A percentile compares a stretch with the other conserved stretches of the same genome.
Conservation (phyloP, 169 alveolate species). For the Eimeria falciformis region DNA sequence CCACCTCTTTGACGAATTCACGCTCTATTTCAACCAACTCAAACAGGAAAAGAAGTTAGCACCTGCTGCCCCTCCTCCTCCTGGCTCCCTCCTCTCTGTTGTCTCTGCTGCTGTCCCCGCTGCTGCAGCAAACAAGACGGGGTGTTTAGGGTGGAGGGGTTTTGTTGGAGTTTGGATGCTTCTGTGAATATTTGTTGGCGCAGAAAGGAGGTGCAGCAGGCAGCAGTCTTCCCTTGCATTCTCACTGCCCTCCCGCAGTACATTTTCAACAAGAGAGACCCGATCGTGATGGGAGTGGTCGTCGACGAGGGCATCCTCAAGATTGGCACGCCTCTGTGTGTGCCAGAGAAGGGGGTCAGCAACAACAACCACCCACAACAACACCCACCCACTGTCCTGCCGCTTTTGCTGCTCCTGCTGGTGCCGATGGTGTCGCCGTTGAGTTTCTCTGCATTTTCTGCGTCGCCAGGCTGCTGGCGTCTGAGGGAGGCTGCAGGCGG, state of each 20-base stretch:
- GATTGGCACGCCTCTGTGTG: conserved; percentile 83
- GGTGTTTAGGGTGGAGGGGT: background rate
- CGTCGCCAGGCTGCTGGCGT: too few species aligned
- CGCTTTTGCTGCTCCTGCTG: background rate
- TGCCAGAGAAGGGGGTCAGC: conserved; percentile 77
- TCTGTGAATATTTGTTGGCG: background rate
- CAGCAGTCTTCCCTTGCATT: conserved; percentile 96
- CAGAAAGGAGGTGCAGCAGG: conserved; percentile 75
- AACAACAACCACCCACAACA: background rate
- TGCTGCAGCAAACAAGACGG: background rate
- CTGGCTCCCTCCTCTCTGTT: too few species aligned
- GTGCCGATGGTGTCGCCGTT: background rate
- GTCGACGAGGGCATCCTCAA: conserved; percentile 82
- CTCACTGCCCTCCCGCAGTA: conserved; percentile 94
- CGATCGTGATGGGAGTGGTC: conserved; percentile 95
- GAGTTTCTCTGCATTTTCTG: background rate
- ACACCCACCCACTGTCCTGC: too few species aligned
- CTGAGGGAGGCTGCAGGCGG: too few species aligned
- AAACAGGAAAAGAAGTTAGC: conserved; percentile 93
- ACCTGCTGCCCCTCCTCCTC: too few species aligned
- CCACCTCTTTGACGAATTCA: conserved; percentile 98
- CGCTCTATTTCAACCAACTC: conserved; percentile 93
- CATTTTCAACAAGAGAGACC: conserved; percentile 97
- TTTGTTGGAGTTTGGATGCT: conserved; percentile 80
- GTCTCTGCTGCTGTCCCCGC: background rate